Base-by-base conservation (phyloP, 176 grass and related monocot species). In the Sorghum bicolor region DNA sequence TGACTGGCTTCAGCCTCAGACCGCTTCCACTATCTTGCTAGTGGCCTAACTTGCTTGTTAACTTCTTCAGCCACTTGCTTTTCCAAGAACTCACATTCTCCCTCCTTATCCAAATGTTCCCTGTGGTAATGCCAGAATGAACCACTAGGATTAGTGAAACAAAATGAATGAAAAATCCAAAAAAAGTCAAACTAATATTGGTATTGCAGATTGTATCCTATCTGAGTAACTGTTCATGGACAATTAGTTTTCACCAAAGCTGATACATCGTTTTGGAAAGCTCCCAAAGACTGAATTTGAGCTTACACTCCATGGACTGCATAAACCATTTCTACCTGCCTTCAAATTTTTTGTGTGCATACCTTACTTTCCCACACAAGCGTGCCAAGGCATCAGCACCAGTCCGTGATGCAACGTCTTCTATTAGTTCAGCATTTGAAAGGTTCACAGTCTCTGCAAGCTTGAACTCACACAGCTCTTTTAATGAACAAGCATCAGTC, bases 391-490 rank as follows among this genome's bases (percentile, higher is more conserved):
- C 82, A 95, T 93, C 96, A 72, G 89, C 89, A 71, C 90, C 91
- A 70, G 87, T 95, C 63, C 93, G 83, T 63, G 91, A 92, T 74
- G 93, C 96, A 55, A 93, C 83, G 58, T 95, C 91, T 65, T 93
- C 96, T 65, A 98, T 98, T 32, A 82, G 58, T 70, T 50, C 62
- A 47, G 91, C 83, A 90, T 98, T 93, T 15, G 87, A 88, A 32
- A 88, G 38, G 44, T 93, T 95, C 28, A 95, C 84, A 39, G 33
- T 90, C 85, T 98, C 91, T 16, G 89, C 91, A 52, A 98, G 93
- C 79, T 90, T 93, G 89, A 98, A 95, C 55, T 95, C 96, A 36
- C 96, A 98, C 47, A 95, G 74, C 67, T 95, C 96, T 82, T 95
- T 98, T 64, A 98, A 79, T 4, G 96, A 93, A 32, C 89, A 89